phyloP scores from a whole-genome alignment of 345 rosid species.

The Heritiera littoralis region DNA sequence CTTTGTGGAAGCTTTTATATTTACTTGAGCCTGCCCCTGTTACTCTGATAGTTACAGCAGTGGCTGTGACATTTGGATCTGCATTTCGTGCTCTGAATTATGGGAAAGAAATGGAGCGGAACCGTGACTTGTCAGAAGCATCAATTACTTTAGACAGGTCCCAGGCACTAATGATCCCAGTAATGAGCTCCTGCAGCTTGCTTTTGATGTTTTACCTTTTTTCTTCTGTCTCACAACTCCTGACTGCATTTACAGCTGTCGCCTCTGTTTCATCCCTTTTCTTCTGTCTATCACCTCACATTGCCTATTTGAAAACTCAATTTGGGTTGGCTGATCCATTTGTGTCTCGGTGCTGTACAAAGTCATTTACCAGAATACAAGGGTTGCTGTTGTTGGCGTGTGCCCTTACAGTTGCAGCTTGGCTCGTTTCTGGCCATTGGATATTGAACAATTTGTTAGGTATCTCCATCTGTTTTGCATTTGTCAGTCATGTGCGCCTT shows the following conservation, averaged over 20 bases:
- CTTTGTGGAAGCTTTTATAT: conserved; percentile 83
- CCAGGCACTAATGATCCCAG: conserved; percentile 92
- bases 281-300: conserved; percentile 77
- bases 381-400: conserved; percentile 63
- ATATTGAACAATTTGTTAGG: conserved; percentile 88
- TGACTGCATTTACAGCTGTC: conserved; percentile 83
- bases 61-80: conserved; percentile 84
- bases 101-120: conserved; percentile 95
- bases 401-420: conserved; percentile 59
- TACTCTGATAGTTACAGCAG: conserved; percentile 82
- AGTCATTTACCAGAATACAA: conserved; percentile 69
- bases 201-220: conserved; percentile 94
- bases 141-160: conserved; percentile 83
- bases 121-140: conserved; percentile 81
- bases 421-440: conserved; percentile 98
- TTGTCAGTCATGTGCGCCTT: conserved; percentile 96
- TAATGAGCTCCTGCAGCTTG: conserved; percentile 98
- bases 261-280: conserved; percentile 91
- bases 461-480: conserved; percentile 87
- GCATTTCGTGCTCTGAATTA: conserved; percentile 91
- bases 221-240: conserved; percentile 88
- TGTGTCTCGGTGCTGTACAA: conserved; percentile 84
- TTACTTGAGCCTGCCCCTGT: conserved; percentile 89
- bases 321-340: conserved; percentile 81
- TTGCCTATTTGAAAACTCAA: conserved; percentile 55